phyloP scores from a whole-genome alignment of 2,329 filamentous ascomycete species.

The Remersonia thermophila region DNA sequence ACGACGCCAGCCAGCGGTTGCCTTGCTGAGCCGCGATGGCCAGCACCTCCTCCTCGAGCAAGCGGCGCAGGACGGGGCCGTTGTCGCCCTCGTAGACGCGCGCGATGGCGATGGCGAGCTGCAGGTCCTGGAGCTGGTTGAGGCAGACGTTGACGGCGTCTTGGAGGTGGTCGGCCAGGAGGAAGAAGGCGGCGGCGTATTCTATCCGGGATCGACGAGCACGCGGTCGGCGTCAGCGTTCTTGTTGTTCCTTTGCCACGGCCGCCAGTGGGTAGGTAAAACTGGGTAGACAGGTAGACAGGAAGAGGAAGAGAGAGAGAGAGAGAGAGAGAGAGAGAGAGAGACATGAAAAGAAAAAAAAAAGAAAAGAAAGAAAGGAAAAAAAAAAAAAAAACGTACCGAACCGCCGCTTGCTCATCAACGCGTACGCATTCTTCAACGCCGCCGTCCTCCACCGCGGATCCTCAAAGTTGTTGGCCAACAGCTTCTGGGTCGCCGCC shows the following conservation, averaged over 20 bases:
- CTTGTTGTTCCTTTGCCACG: too few species aligned
- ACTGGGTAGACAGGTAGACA: too few species aligned
- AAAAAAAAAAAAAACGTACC: constrained; percentile 33
- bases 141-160: constrained; percentile 80
- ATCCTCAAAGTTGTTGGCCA: constrained; percentile 85
- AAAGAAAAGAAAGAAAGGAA: neutral
- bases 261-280: too few species aligned
- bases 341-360: too few species aligned
- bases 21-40: constrained; percentile 65
- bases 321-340: neutral
- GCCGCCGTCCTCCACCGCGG: constrained; percentile 79
- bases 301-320: neutral
- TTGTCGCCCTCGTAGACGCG: constrained; percentile 81
- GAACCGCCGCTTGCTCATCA: constrained; percentile 83
- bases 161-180: constrained; percentile 71
- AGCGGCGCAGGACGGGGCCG: constrained; percentile 56
- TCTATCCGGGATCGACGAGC: too few species aligned
- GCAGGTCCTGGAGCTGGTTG: constrained; percentile 76
- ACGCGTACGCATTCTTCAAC: constrained; percentile 89
- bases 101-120: constrained; percentile 78
- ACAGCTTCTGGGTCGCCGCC: constrained; percentile 59
- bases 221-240: too few species aligned
- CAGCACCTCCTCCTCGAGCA: constrained; percentile 72
- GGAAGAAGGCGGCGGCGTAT: constrained; percentile 92
- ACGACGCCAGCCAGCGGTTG: constrained; percentile 87